Evolutionary conservation across 1,139 yeast genomes (phyloP).

Genomic region (Taphrina deformans): DNA sequence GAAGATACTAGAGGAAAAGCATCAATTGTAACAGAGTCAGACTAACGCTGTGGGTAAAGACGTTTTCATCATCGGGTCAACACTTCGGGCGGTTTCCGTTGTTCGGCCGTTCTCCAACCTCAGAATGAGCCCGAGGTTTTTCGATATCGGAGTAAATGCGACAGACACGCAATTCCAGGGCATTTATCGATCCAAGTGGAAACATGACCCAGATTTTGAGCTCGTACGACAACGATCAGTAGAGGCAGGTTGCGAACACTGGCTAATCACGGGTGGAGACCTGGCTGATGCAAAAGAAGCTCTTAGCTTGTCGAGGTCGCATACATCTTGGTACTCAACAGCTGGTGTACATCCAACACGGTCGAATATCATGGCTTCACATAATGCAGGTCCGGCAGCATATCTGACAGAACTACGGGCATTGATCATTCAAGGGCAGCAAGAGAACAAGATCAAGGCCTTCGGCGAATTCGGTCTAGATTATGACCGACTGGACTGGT

Average conservation of each 20-base stretch:
- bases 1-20: no score
- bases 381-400: constrained; percentile 33
- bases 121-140: not conserved
- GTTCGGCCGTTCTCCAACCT: not conserved
- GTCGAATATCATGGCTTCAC: constrained; percentile 14
- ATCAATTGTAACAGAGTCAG: no score
- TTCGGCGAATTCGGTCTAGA: constrained; percentile 54
- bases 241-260: constrained; percentile 61
- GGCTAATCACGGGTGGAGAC: constrained; percentile 82
- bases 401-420: constrained; percentile 53
- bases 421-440: constrained; percentile 55
- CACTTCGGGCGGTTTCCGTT: not conserved
- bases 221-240: constrained; percentile 68
- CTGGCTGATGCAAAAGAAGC: constrained; percentile 61
- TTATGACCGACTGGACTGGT: constrained; percentile 80
- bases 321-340: constrained; percentile 54
- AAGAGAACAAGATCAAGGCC: constrained; percentile 47
- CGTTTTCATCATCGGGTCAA: not conserved
- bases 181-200: constrained; percentile 63
- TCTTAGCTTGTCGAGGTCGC: constrained; percentile 49
- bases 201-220: constrained; percentile 67
- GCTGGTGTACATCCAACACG: constrained; percentile 83
- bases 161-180: constrained; percentile 90
- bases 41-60: no score
- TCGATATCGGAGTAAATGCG: constrained; percentile 52